Conservation (phyloP, 495 filamentous ascomycete genomes). For the Podospora sp. region DNA sequence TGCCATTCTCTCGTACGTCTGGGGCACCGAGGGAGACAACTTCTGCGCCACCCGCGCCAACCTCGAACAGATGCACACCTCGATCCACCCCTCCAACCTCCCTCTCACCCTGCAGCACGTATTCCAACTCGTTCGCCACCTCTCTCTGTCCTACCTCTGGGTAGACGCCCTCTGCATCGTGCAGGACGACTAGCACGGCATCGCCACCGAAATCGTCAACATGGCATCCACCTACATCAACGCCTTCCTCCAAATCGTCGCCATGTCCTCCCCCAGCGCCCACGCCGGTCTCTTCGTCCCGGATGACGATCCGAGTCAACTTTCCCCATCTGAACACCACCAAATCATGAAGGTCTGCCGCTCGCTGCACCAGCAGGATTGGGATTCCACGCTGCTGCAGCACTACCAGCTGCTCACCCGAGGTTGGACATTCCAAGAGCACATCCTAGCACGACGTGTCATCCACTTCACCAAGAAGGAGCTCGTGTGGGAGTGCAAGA, state of each 20-base stretch:
- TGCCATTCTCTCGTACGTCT: slow-evolving; percentile 11
- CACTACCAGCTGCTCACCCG: slow-evolving; percentile 1
- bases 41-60: slow-evolving; percentile 2
- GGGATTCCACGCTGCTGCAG: not conserved
- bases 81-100: not conserved
- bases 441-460: slow-evolving; percentile 3
- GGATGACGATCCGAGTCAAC: not conserved
- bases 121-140: slow-evolving; percentile 5
- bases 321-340: slow-evolving; percentile 1
- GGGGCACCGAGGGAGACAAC: not conserved
- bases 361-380: not conserved
- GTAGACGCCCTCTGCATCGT: slow-evolving; percentile 14
- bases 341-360: slow-evolving; percentile 5
- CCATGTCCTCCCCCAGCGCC: not conserved
- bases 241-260: not conserved
- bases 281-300: not conserved
- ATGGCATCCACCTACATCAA: slow-evolving; percentile 2
- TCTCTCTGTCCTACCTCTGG: slow-evolving; percentile 7
- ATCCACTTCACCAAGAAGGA: slow-evolving; percentile 12
- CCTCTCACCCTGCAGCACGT: slow-evolving; percentile 4
- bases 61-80: not conserved
- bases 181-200: slow-evolving; percentile 4
- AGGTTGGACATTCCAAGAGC: slow-evolving; percentile 15
- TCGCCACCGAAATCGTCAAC: slow-evolving; percentile 1
- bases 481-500: slow-evolving; percentile 20